phyloP scores from a whole-genome alignment of 805 yeast genomes.

The Candida easanensis region DNA sequence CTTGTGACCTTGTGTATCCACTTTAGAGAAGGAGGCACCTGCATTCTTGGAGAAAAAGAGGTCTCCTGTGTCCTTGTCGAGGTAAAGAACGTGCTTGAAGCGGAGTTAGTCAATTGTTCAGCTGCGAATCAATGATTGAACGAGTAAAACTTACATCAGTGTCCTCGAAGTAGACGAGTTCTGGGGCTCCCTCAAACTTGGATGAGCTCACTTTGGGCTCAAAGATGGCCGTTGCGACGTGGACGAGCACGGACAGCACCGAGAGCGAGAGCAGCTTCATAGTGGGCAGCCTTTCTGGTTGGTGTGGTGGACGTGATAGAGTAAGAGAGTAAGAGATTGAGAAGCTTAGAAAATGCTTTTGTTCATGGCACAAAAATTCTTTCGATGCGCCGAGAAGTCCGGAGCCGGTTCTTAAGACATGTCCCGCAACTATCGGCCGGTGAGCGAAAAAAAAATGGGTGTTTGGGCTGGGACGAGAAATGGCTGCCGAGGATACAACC shows the following conservation, averaged over 20 bases:
- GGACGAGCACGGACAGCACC: slow-evolving; percentile 12
- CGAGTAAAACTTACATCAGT: slow-evolving; percentile 24
- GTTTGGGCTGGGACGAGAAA: no score
- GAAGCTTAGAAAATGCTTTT: neutral
- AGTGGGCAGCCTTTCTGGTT: neutral
- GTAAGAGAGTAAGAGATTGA: neutral
- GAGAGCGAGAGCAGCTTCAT: slow-evolving; percentile 12
- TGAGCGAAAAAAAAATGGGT: no score
- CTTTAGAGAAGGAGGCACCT: slow-evolving; percentile 40
- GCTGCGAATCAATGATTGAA: no score
- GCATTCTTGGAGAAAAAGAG: slow-evolving; percentile 46
- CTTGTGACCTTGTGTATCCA: slow-evolving; percentile 37
- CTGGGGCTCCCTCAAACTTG: slow-evolving; percentile 25
- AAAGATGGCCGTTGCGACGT: slow-evolving; percentile 22
- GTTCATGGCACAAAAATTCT: no score
- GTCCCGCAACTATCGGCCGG: no score
- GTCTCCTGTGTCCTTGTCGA: slow-evolving; percentile 27
- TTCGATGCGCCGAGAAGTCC: slow-evolving; percentile 1
- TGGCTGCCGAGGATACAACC: no score
- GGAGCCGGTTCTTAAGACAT: no score
- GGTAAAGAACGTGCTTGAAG: slow-evolving; percentile 14
- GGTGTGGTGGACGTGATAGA: no score
- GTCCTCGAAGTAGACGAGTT: slow-evolving; percentile 32
- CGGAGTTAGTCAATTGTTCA: slow-evolving; percentile 9
- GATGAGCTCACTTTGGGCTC: slow-evolving; percentile 24